Evolutionary conservation across 2,329 filamentous ascomycete genomes (phyloP).

Genomic region (Ciborinia camelliae): DNA sequence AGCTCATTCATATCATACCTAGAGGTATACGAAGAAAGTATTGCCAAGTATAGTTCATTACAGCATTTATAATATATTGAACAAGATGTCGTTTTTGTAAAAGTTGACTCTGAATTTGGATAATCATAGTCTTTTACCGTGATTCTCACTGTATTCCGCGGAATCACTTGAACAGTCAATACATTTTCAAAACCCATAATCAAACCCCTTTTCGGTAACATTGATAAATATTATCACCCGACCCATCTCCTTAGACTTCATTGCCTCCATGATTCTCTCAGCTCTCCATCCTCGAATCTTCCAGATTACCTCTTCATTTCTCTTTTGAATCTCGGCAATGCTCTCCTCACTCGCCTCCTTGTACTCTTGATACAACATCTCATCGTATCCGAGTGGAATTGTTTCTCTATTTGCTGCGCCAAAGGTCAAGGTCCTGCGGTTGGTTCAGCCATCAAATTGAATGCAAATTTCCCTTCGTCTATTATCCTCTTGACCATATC

Average conservation of each 20-base stretch:
- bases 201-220: background rate
- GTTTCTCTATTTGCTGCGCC: background rate
- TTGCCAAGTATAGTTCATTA: too few relatives aligned
- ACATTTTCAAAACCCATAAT: background rate
- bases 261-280: background rate
- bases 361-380: background rate
- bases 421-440: background rate
- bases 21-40: too few relatives aligned
- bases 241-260: background rate
- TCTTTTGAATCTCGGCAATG: background rate
- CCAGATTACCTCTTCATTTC: background rate
- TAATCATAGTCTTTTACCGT: too few relatives aligned
- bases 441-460: too few relatives aligned
- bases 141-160: too few relatives aligned
- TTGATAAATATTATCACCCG: rapidly evolving
- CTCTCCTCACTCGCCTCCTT: background rate
- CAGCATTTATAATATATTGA: too few relatives aligned
- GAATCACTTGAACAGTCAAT: too few relatives aligned
- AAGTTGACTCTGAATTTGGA: too few relatives aligned
- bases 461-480: background rate
- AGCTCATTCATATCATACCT: too few relatives aligned
- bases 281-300: background rate
- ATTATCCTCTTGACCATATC: background rate
- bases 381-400: too few relatives aligned
- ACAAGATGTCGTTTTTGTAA: too few relatives aligned